Conservation (phyloP, 2,329 filamentous ascomycete genomes). For the Xylariales sp. region DNA sequence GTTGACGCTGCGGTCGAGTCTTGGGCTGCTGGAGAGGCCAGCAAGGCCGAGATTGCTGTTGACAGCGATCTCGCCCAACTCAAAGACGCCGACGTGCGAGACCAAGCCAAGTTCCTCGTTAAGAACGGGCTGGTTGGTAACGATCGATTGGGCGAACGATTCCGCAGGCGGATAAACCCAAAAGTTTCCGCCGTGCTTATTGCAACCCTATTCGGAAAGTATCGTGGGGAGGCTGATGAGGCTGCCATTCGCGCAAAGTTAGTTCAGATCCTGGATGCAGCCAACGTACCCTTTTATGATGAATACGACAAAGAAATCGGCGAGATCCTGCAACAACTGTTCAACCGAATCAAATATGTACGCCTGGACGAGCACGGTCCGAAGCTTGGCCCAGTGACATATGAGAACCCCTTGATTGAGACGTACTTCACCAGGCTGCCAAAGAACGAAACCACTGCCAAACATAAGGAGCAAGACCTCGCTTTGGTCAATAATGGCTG, state of each 20-base stretch:
- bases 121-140: slow-evolving; percentile 66
- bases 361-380: slow-evolving; percentile 91
- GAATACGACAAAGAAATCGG: slow-evolving; percentile 84
- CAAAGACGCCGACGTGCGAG: slow-evolving; percentile 37
- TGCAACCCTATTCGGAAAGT: slow-evolving; percentile 63
- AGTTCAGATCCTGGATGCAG: slow-evolving; percentile 66
- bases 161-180: slow-evolving; percentile 68
- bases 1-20: slow-evolving; percentile 63
- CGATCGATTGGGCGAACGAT: slow-evolving; percentile 76
- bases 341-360: slow-evolving; percentile 92
- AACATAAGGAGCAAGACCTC: slow-evolving; percentile 71
- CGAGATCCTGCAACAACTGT: slow-evolving; percentile 85
- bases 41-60: slow-evolving; percentile 43
- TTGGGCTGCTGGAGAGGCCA: slow-evolving; percentile 62
- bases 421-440: slow-evolving; percentile 91
- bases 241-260: slow-evolving; percentile 51
- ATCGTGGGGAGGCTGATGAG: slow-evolving; percentile 51
- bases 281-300: slow-evolving; percentile 84
- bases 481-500: slow-evolving; percentile 94
- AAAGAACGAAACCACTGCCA: slow-evolving; percentile 69
- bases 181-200: slow-evolving; percentile 64
- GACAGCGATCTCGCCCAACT: slow-evolving; percentile 41
- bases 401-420: slow-evolving; percentile 80
- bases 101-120: slow-evolving; percentile 59
- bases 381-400: slow-evolving; percentile 73